Base-by-base conservation (phyloP, 768 basidiomycete genomes). In the Cystofilobasidium capitatum region DNA sequence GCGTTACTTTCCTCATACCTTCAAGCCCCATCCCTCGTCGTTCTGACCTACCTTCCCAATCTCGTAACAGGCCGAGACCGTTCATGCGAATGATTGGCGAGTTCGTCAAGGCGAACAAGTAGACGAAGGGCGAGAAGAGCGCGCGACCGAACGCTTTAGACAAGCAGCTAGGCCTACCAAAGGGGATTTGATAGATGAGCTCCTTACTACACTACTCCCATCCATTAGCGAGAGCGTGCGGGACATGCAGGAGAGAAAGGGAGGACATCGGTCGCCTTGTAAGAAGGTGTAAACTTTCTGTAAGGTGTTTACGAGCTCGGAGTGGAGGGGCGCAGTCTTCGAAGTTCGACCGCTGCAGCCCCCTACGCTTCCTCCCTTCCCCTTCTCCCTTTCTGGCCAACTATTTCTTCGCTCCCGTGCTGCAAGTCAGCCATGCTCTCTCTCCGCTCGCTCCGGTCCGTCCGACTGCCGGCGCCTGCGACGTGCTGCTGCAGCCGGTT, bases 1-100 rank as follows among this genome's bases (percentile, higher is more conserved):
- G 72, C 67, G 79, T 75, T 16, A 12, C 26, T 20, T 47, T 24
- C 20, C 35, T 26, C 42, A 2, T 5, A 10, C 35, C 36, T 45
- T 72, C 29, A 4, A 2, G 20, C 33, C 51, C n/a, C 44, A 16
- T 8, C 45, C 24, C 20, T 22, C 45, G 45, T 22, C 45, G 45
- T 49, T n/a, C 24, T 16, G 6, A 12, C 49, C 24, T 16, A 2
- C n/a, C 7, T 5, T 10, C 49, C 26, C 6, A 12, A n/a, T 26
- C 6, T 51, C 45, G 17, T 16, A 8, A 5, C 24, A 55, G 51
- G 51, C 51, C 51, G 51, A 26, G 51, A 16, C 51, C 51, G 31
- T 55, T 55, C 29, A 55, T 55, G 51, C 51, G 51, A 3, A 26
- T 55, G 29, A 31, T 55, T 3, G 51, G 51, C 51, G 51, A 55